Conservation (phyloP, 164 flowering plant species). For the Santalum album region DNA sequence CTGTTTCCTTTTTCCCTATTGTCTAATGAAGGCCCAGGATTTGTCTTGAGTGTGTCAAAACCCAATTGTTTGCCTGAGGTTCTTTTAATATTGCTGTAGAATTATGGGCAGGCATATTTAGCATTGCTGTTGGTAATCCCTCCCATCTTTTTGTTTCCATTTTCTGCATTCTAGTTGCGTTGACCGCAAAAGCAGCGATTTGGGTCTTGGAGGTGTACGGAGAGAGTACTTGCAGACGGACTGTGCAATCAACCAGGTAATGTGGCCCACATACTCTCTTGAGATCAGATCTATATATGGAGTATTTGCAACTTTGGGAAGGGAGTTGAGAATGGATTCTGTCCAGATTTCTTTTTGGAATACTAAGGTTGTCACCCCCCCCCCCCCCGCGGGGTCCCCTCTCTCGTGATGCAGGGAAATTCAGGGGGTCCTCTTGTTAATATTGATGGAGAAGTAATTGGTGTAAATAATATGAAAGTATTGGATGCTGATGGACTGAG, state of each 20-base stretch:
- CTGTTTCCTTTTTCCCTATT: too few relatives aligned
- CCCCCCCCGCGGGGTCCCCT: too few relatives aligned
- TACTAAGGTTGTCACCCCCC: too few relatives aligned
- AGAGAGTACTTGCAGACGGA: slow-evolving; percentile 92
- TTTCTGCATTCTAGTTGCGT: slow-evolving; percentile 55
- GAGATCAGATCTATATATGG: slow-evolving; percentile 1
- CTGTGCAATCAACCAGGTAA: slow-evolving; percentile 85
- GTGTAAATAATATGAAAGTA: slow-evolving; percentile 76
- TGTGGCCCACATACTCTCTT: not conserved
- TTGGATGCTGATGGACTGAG: slow-evolving; percentile 69
- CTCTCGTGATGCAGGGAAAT: slow-evolving; percentile 49
- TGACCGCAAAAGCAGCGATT: slow-evolving; percentile 91
- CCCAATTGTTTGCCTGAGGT: too few relatives aligned
- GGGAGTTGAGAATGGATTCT: not conserved
- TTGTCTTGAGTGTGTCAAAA: too few relatives aligned
- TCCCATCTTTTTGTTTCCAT: not conserved
- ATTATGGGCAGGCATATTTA: too few relatives aligned
- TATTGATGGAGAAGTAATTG: slow-evolving; percentile 88
- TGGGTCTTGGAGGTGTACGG: slow-evolving; percentile 84
- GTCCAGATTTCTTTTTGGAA: not conserved
- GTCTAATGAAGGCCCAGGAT: too few relatives aligned
- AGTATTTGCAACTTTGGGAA: not conserved
- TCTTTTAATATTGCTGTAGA: too few relatives aligned
- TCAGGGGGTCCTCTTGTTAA: slow-evolving; percentile 96
- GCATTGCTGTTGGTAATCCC: not conserved